Percentiles rank a stretch among this genome's conserved stretches.
phyloP scores from a whole-genome alignment of 306 rosid species.

The Gastrolobium bilobum region DNA sequence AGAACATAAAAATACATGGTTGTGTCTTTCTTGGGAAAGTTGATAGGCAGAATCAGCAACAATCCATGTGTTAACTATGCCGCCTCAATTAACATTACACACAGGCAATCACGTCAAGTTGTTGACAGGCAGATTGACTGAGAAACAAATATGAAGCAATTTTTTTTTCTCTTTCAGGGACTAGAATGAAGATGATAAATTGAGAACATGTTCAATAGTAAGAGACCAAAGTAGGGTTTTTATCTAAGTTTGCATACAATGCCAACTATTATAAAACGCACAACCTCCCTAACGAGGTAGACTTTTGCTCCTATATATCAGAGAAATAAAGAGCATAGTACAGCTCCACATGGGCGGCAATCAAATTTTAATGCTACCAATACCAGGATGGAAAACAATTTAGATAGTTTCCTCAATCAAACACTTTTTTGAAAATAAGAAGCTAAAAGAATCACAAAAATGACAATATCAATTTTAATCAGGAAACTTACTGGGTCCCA shows the following conservation, averaged over 20 bases:
- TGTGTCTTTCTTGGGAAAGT: neutral
- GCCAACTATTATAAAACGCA: neutral
- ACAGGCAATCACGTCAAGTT: neutral
- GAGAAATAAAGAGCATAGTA: slow-evolving; percentile 11
- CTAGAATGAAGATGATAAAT: neutral
- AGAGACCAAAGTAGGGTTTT: neutral
- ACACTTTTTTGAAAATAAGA: neutral
- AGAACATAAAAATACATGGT: neutral
- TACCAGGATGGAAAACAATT: slow-evolving; percentile 9
- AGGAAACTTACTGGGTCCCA: slow-evolving; percentile 90
- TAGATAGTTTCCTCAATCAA: slow-evolving; percentile 22
- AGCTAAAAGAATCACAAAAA: slow-evolving; percentile 16
- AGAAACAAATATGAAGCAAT: neutral
- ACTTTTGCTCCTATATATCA: neutral
- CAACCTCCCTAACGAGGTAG: slow-evolving; percentile 1
- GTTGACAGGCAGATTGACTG: neutral
- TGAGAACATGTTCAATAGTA: slow-evolving; percentile 4
- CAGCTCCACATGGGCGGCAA: slow-evolving; percentile 4
- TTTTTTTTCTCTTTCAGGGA: neutral
- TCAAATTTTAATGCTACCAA: slow-evolving; percentile 10
- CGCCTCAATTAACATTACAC: neutral
- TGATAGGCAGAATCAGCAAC: neutral
- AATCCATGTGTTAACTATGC: slow-evolving; percentile 1
- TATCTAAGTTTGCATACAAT: neutral
- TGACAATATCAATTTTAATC: slow-evolving; percentile 29